Conservation (phyloP, 2,329 filamentous ascomycete genomes). For the Nothomitra cinnamomea region DNA sequence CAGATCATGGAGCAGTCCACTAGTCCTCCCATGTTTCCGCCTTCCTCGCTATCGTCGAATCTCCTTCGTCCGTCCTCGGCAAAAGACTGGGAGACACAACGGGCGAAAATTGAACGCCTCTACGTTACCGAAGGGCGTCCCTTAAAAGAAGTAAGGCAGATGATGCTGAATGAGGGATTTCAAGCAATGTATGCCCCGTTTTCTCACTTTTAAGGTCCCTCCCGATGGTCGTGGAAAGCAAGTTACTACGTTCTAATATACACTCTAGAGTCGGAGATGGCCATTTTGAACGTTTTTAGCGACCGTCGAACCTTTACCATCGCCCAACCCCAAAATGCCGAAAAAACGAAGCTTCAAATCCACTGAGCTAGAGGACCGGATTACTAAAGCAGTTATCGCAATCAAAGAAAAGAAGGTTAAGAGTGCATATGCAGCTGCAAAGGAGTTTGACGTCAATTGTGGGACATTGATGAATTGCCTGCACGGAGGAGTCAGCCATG, state of each 20-base stretch:
- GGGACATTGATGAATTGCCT: neutral
- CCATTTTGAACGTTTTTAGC: too few relatives aligned
- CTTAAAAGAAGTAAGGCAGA: neutral
- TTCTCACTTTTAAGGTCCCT: neutral
- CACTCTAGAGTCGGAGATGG: too few relatives aligned
- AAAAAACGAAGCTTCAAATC: neutral
- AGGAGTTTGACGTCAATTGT: neutral
- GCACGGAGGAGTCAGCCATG: neutral
- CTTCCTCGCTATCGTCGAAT: too few relatives aligned
- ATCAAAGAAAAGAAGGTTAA: neutral
- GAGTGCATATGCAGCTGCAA: too few relatives aligned
- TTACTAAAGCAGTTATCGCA: neutral
- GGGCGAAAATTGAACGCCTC: neutral
- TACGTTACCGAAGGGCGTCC: neutral
- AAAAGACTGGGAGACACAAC: neutral
- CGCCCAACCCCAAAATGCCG: too few relatives aligned
- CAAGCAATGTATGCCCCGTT: neutral
- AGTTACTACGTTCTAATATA: too few relatives aligned
- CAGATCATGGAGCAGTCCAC: neutral
- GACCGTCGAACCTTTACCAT: too few relatives aligned
- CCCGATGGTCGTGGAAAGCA: too few relatives aligned
- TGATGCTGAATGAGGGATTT: neutral
- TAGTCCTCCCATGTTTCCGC: neutral
- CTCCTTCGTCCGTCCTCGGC: neutral
- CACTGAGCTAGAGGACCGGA: neutral